Conservation (phyloP, 208 protist genomes). For the Borovskyia barvae region DNA sequence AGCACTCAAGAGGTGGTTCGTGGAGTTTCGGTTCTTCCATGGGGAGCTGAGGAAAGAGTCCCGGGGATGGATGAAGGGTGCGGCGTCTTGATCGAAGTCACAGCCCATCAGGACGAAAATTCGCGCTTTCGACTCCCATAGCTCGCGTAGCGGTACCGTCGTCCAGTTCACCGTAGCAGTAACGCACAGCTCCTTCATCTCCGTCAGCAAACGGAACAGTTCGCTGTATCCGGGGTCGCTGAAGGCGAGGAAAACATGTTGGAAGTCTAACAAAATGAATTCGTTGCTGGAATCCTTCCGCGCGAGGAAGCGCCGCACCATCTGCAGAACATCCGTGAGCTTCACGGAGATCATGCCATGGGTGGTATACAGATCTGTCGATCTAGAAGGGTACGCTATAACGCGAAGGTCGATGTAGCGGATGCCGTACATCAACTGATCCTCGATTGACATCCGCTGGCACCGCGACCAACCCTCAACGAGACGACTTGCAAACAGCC, state of each 20-base stretch:
- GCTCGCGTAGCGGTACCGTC: constrained; percentile 20
- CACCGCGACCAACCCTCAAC: constrained; percentile 40
- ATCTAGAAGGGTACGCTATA: not conserved
- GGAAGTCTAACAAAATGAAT: constrained; percentile 55
- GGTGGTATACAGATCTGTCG: constrained; percentile 28
- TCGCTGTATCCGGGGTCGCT: constrained; percentile 7
- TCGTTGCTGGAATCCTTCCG: constrained; percentile 19
- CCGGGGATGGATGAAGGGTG: constrained; percentile 21
- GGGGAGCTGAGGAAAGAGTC: constrained; percentile 22
- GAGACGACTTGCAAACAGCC: constrained; percentile 20
- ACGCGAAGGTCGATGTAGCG: constrained; percentile 55
- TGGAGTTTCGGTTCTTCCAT: constrained; percentile 32
- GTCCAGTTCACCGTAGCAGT: constrained; percentile 1
- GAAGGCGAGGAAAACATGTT: constrained; percentile 33
- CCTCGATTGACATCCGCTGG: constrained; percentile 34
- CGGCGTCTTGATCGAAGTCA: constrained; percentile 3
- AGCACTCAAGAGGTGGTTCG: constrained; percentile 13
- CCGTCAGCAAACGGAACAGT: constrained; percentile 28
- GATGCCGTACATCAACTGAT: constrained; percentile 51
- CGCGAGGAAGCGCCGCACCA: constrained; percentile 29
- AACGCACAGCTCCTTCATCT: constrained; percentile 29
- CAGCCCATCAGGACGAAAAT: constrained; percentile 49
- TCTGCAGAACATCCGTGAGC: constrained; percentile 21
- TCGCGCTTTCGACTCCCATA: constrained; percentile 28
- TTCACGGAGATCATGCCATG: constrained; percentile 36